phyloP scores from a whole-genome alignment of 2,329 filamentous ascomycete genomes.

The Diaporthe citriasiana region DNA sequence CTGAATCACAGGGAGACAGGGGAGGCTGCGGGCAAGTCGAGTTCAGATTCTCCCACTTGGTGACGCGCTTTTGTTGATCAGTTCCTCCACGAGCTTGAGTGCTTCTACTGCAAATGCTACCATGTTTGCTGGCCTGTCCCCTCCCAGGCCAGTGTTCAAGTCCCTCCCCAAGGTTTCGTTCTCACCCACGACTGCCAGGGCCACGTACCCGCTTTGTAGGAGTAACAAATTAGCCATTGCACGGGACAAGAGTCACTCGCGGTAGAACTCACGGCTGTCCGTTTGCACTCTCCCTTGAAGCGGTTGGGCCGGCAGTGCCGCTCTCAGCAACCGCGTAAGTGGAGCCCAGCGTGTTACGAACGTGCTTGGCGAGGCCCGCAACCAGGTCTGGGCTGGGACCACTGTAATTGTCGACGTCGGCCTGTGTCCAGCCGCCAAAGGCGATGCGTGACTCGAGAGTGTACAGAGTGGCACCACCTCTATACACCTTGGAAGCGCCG shows the following conservation, averaged over 20 bases:
- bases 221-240: not conserved
- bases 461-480: constrained; percentile 74
- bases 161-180: constrained; percentile 67
- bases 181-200: constrained; percentile 70
- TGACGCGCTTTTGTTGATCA: constrained; percentile 54
- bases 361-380: constrained; percentile 67
- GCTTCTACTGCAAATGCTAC: constrained; percentile 71
- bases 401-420: constrained; percentile 64
- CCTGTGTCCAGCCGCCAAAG: constrained; percentile 73
- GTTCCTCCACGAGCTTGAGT: constrained; percentile 68
- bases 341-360: constrained; percentile 65
- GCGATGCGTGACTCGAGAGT: constrained; percentile 70
- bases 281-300: constrained; percentile 65
- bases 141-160: constrained; percentile 66
- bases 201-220: constrained; percentile 68
- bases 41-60: constrained; percentile 33
- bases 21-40: not conserved
- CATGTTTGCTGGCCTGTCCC: constrained; percentile 73
- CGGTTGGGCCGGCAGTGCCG: constrained; percentile 75
- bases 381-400: constrained; percentile 73
- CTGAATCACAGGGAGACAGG: not conserved
- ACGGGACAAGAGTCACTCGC: not conserved
- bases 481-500: constrained; percentile 71
- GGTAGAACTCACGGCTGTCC: constrained; percentile 61
- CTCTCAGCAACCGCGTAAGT: constrained; percentile 72